A percentile compares a stretch with the other conserved stretches of the same genome.
These are phyloP conservation scores for Aspergillus ochraceus DNA, from an alignment of 2,329 filamentous ascomycete genomes.

Conservation along the genomic window DNA sequence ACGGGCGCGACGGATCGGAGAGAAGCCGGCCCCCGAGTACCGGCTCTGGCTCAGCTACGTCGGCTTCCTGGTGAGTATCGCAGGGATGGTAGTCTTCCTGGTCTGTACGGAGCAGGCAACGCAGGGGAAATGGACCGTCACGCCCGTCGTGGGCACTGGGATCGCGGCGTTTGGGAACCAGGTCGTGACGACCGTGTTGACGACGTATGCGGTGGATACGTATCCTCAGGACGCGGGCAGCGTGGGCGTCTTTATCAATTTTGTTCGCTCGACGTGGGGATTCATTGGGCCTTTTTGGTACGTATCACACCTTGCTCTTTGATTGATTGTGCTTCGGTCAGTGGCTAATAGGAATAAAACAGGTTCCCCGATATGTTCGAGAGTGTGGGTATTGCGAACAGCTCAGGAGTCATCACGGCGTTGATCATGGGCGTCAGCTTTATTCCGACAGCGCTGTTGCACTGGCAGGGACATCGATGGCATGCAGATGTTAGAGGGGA, in stretches of 20 bases:
- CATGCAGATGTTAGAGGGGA: neutral
- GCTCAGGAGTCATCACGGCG: conserved; percentile 27
- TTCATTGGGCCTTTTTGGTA: conserved; percentile 39
- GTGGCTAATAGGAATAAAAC: neutral
- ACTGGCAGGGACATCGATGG: conserved; percentile 39
- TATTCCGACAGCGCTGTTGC: conserved; percentile 27
- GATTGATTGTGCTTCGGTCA: neutral
- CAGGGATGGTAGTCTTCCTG: conserved; percentile 57
- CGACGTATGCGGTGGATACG: conserved; percentile 61
- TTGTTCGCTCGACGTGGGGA: conserved; percentile 48
- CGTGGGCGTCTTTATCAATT: conserved; percentile 61
- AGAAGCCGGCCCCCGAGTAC: conserved; percentile 51
- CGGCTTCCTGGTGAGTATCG: conserved; percentile 53
- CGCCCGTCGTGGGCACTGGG: conserved; percentile 56
- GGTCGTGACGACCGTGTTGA: conserved; percentile 61
- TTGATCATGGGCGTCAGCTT: conserved; percentile 31
- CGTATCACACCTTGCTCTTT: too few species aligned
- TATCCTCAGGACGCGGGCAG: conserved; percentile 55
- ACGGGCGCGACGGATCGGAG: conserved; percentile 30
- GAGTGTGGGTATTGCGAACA: conserved; percentile 29
- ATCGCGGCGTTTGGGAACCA: conserved; percentile 59
- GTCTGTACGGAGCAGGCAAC: conserved; percentile 52
- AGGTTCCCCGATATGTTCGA: conserved; percentile 37
- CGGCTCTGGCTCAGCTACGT: conserved; percentile 59
- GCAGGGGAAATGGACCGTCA: conserved; percentile 53